Evolutionary conservation across 768 basidiomycete genomes (phyloP).

Genomic region (Serendipita indica): DNA sequence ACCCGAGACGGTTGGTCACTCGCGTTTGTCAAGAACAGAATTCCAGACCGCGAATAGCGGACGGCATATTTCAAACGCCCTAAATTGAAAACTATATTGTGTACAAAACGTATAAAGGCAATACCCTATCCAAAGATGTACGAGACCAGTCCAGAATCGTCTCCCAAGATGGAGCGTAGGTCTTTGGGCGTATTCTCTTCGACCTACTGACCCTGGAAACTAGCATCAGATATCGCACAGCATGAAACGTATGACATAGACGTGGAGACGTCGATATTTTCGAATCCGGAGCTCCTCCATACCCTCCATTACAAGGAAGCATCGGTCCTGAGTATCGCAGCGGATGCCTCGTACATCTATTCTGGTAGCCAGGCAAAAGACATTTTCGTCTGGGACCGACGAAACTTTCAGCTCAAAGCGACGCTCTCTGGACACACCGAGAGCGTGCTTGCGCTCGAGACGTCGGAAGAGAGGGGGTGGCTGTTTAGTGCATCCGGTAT

Average conservation of each 20-base stretch:
- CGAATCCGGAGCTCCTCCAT: conserved; percentile 42
- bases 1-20: too few species aligned
- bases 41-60: too few species aligned
- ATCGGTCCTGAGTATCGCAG: conserved; percentile 63
- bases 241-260: not conserved
- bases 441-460: conserved; percentile 66
- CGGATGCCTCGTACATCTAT: conserved; percentile 59
- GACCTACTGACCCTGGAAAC: not conserved
- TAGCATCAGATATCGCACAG: not conserved
- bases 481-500: conserved; percentile 79
- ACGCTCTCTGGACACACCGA: conserved; percentile 70
- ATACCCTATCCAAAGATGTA: too few species aligned
- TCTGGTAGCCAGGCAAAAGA: conserved; percentile 66
- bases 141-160: not conserved
- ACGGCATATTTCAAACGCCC: too few species aligned
- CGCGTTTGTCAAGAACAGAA: too few species aligned
- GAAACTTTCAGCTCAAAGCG: conserved; percentile 48
- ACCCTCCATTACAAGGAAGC: conserved; percentile 52
- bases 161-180: not conserved
- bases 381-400: conserved; percentile 76
- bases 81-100: too few species aligned
- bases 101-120: too few species aligned
- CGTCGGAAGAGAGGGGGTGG: conserved; percentile 65
- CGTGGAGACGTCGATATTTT: not conserved
- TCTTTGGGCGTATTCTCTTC: too few species aligned